Evolutionary conservation across 345 rosid species (phyloP).

Genomic region (Murraya koenigii): DNA sequence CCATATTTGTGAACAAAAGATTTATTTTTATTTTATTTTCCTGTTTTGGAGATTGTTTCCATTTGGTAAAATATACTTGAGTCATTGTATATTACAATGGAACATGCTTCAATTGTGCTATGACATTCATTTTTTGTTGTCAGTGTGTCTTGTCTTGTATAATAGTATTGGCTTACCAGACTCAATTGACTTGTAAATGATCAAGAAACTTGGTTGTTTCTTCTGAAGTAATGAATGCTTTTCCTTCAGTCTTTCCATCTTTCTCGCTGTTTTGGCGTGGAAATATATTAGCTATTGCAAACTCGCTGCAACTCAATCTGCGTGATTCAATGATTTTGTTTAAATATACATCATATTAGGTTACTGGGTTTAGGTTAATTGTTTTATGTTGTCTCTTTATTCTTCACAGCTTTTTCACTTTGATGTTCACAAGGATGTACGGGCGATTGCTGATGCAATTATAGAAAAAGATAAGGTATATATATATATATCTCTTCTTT

Average conservation of each 20-base stretch:
- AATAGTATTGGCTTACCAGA: background rate
- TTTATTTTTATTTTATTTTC: background rate
- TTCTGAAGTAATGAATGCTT: background rate
- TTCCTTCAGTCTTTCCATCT: background rate
- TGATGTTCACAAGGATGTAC: slow-evolving; percentile 96
- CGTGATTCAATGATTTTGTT: background rate
- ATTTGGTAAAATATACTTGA: background rate
- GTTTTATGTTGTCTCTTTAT: background rate
- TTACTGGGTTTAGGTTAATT: background rate
- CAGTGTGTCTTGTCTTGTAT: background rate
- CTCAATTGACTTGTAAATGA: background rate
- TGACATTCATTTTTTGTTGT: background rate
- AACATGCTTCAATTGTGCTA: background rate
- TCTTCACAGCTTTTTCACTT: slow-evolving; percentile 87
- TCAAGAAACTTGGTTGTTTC: background rate
- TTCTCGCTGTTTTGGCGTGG: background rate
- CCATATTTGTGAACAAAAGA: background rate
- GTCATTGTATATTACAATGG: background rate
- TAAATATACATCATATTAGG: too few species aligned
- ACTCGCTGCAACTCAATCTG: background rate
- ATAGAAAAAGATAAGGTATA: slow-evolving; percentile 94
- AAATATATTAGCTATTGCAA: background rate
- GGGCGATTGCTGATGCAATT: slow-evolving; percentile 94
- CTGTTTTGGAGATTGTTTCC: background rate
- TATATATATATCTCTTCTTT: slow-evolving; percentile 27